phyloP scores from a whole-genome alignment of 306 rosid genomes.

The Quercus agrifolia region DNA sequence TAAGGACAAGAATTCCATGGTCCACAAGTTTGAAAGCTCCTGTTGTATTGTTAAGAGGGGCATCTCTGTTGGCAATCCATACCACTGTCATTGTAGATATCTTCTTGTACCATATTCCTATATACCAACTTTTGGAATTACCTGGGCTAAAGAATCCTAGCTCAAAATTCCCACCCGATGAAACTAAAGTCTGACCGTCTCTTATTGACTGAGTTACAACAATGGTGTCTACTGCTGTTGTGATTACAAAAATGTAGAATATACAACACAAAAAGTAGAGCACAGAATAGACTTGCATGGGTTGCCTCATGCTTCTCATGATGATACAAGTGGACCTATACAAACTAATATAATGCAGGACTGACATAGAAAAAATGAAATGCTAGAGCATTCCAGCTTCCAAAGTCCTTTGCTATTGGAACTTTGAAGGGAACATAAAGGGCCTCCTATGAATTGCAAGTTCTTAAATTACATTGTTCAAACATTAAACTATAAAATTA shows the following conservation, averaged over 20 bases:
- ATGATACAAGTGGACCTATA: too few relatives aligned
- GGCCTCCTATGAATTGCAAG: too few relatives aligned
- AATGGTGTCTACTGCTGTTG: slow-evolving; percentile 31
- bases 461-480: too few relatives aligned
- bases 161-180: slow-evolving; percentile 34
- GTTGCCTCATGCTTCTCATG: neutral
- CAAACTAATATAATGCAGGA: neutral
- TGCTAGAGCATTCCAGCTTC: neutral
- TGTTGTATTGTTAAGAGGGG: slow-evolving; percentile 30
- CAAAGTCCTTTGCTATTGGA: too few relatives aligned
- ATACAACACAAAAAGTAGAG: neutral
- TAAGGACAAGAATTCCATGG: slow-evolving; percentile 33
- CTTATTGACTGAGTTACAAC: slow-evolving; percentile 24
- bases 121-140: slow-evolving; percentile 32
- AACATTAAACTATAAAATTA: too few relatives aligned
- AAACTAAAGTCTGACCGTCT: slow-evolving; percentile 36
- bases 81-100: slow-evolving; percentile 30
- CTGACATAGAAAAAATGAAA: neutral
- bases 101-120: slow-evolving; percentile 56
- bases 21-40: slow-evolving; percentile 21
- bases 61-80: slow-evolving; percentile 56
- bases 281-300: slow-evolving; percentile 1
- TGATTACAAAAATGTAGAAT: neutral
- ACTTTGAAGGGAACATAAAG: too few relatives aligned
- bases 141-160: slow-evolving; percentile 58